These are phyloP conservation scores for Lasiodiplodia sp. DNA, from an alignment of 2,329 filamentous ascomycete species.

Conservation along the genomic window DNA sequence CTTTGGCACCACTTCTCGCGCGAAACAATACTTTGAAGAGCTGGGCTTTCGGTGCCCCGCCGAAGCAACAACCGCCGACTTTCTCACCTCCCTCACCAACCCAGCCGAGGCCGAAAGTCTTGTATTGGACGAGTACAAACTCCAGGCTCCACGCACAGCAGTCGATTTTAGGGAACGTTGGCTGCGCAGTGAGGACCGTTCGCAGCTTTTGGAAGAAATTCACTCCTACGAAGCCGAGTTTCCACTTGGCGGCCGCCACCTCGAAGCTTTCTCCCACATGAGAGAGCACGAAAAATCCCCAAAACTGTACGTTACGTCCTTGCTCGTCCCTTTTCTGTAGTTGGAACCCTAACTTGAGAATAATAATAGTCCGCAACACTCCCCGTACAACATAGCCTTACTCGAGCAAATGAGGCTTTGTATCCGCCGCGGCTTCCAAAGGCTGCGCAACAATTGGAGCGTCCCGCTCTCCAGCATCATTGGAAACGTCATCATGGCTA, in stretches of 20 bases:
- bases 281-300: slow-evolving; percentile 47
- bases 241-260: slow-evolving; percentile 41
- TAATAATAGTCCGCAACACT: slow-evolving; percentile 61
- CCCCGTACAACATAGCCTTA: slow-evolving; percentile 79
- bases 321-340: too few species aligned
- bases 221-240: slow-evolving; percentile 57
- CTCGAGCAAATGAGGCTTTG: slow-evolving; percentile 76
- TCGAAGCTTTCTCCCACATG: slow-evolving; percentile 44
- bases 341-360: too few species aligned
- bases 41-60: slow-evolving; percentile 73
- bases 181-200: slow-evolving; percentile 59
- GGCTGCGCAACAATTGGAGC: slow-evolving; percentile 74
- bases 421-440: slow-evolving; percentile 76
- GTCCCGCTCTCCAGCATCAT: slow-evolving; percentile 69
- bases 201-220: slow-evolving; percentile 56
- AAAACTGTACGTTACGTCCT: too few species aligned
- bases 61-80: slow-evolving; percentile 76
- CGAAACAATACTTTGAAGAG: slow-evolving; percentile 67
- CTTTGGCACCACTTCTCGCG: slow-evolving; percentile 68
- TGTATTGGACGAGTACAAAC: slow-evolving; percentile 51
- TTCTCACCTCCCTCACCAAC: slow-evolving; percentile 74
- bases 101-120: slow-evolving; percentile 50
- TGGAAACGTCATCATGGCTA: slow-evolving; percentile 73
- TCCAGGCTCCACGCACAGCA: slow-evolving; percentile 55
- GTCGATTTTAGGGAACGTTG: slow-evolving; percentile 59